Evolutionary conservation across 176 grass and related monocot genomes (phyloP), one percentile per base, ranked within the genome.

Genomic region (Oryza brachyantha): DNA sequence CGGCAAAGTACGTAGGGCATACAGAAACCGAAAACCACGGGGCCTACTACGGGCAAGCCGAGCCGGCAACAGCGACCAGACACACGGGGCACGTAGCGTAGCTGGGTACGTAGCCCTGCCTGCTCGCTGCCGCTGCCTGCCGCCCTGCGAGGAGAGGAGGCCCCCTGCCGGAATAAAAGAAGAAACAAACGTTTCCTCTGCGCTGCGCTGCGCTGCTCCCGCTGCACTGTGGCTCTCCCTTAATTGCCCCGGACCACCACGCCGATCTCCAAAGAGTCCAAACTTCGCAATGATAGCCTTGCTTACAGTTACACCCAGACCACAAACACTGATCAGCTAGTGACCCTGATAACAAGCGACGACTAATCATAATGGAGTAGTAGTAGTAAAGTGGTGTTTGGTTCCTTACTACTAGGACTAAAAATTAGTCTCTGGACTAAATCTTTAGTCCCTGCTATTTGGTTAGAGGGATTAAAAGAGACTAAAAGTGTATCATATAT

Each of bases 141-240:
- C 48, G 7, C 48, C 17, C 48, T 43, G 41, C 41, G 41, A 13
- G 41, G 42, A 45, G 42, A 45, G 41, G 42, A 45, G 42, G 50
- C 54, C 61, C 61, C 19, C 61, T 39, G 46, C 73, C 73, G 73
- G 82, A 62, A 77, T 66, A 61, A 84, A 84, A 76, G 63, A 76
- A 84, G 81, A 61, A 58, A 58, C 63, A 42, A 55, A 48, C 82
- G 67, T 69, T 12, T 11, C 52, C 21, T n/a, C 50, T 54, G 78
- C 78, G 14, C 50, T n/a, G n/a, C 21, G 28, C 14, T 17, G n/a
- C 17, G 34, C 61, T 38, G 31, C 31, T 32, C 31, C 31, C 4
- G 3, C 62, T 55, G 27, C 70, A 70, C 21, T 17, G 79, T 55
- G 70, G 43, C 29, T 6, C 59, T 16, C 46, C 2, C 29, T 19